Evolutionary conservation across 2,329 filamentous ascomycete genomes (phyloP), one percentile per base, ranked within the genome.

Genomic region (Cadophora sp.): DNA sequence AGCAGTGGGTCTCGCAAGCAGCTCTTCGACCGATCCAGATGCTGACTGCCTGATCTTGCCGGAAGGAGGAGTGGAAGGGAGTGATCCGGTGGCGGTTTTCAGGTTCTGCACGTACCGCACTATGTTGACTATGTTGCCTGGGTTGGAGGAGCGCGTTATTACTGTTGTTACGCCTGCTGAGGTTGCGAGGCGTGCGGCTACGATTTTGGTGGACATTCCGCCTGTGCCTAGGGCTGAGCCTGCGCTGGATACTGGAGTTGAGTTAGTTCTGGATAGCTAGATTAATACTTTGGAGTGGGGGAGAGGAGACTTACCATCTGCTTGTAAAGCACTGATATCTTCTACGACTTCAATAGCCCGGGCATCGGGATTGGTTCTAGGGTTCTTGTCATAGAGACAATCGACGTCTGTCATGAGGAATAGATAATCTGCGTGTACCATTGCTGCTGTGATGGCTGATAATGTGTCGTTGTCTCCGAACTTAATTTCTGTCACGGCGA

Each of bases 391-490:
- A 79, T 99, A 99, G 14, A 99, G 84, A 77, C 95, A 97, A 78
- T 99, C 96, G 58, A 99, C 96, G 77, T 99, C 96, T 0, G 96
- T 99, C 96, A 99, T 98, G 70, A 99, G 85, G 80, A 99, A 99
- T 11, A 99, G 85, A 75, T 97, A 93, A 76, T 99, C 94, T 60
- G 96, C 96, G 75, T 97, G 93, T 22, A 98, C 92, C 94, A 98
- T 98, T 72, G 92, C 96, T 0, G 96, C 93, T 0, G 96, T 97
- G 73, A 99, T 97, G 66, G 96, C 96, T 14, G 94, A 97, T 56
- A 99, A 84, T 1, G 96, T 99, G 79, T 99, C 96, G 75, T 99
- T 99, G 83, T 99, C 96, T 72, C 96, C 96, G 77, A 99, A 99
- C 83, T 98, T 98, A 82, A 99, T 99, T 85, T 99, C 96, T 53